A percentile compares a stretch with the other conserved stretches of the same genome.
Evolutionary conservation across 176 grass and related monocot species (phyloP).

Genomic region (Oropetium thomaeum): DNA sequence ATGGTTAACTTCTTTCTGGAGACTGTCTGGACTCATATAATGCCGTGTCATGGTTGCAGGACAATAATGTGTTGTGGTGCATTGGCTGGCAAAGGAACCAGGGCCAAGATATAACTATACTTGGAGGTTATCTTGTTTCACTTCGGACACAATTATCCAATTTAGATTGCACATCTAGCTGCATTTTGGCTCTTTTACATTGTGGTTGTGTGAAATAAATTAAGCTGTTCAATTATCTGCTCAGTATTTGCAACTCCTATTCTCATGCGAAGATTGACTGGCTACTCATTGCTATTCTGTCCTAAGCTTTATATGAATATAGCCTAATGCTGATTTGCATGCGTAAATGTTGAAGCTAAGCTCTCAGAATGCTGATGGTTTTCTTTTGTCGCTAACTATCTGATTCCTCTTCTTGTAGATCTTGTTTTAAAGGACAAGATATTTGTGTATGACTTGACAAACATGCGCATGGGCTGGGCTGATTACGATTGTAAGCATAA

Average conservation of each 20-base stretch:
- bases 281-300: background rate
- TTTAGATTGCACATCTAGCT: background rate
- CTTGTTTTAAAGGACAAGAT: constrained; percentile 97
- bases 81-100: constrained; percentile 97
- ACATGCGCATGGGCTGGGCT: constrained; percentile 81
- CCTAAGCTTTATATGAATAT: background rate
- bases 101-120: constrained; percentile 74
- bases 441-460: constrained; percentile 90
- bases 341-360: background rate
- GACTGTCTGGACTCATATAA: constrained; percentile 22
- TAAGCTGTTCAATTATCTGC: background rate
- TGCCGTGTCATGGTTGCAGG: constrained; percentile 51
- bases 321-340: background rate
- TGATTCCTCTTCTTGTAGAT: constrained; percentile 42
- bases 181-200: background rate
- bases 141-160: constrained; percentile 3
- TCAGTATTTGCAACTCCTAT: background rate
- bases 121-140: constrained; percentile 66
- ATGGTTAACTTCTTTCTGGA: constrained; percentile 14
- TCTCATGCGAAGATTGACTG: background rate
- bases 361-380: background rate
- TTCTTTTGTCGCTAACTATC: constrained; percentile 21
- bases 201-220: constrained; percentile 2
- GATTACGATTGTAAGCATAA: constrained; percentile 84
- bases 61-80: constrained; percentile 73